Base-by-base conservation (phyloP, 2,329 filamentous ascomycete species). In the Teratosphaeria pseudoeucalypti region DNA sequence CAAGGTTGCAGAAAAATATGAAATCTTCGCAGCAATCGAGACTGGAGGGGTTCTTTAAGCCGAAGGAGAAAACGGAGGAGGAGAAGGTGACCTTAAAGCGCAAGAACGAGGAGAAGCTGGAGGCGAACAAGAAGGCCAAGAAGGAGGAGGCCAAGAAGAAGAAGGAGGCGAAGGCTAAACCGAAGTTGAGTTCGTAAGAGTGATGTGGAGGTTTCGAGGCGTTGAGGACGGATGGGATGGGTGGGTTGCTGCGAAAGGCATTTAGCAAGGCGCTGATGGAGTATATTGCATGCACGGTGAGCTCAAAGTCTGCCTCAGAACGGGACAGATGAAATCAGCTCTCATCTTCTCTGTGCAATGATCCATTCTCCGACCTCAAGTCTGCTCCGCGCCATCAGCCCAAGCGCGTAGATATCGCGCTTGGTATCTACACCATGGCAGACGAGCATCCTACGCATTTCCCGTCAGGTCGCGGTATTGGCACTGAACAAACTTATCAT, bases 121-220 rank as follows among this genome's bases (percentile, higher is more conserved):
- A 92, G 68, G 88, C 91, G 67, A 91, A 90, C 76, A 96, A 92
- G 79, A 97, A 97, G 82, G 95, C 92, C 78, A 81, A 88, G 66
- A 99, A 96, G 82, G 85, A 89, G 63, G 90, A 95, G 60, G 92
- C 92, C 70, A 96, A 96, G 79, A 90, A 92, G 65, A 99, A 97
- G 83, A 92, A 92, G 65, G 89, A 89, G 64, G 83, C 85, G 26
- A 99, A 96, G 78, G 81, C 87, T 6, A 96, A 92, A 78, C 92
- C 92, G 47, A 72, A 72, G 66, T 67, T 72, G 67, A 71, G 66
- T 56, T 70, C 69, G 52, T 71, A 6, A 49, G 43, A 3, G 10
- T 9, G 9, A 23, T 16, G 16, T 23, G 6, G 16, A 10, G 43
- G 7, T 23, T 6, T 6, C 3, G 7, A 23, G 43, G 43, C 16